Percentiles rank a stretch among this genome's conserved stretches.
These are phyloP conservation scores for Beta corolliflora DNA, from an alignment of 179 eudicot species.

Conservation along the genomic window DNA sequence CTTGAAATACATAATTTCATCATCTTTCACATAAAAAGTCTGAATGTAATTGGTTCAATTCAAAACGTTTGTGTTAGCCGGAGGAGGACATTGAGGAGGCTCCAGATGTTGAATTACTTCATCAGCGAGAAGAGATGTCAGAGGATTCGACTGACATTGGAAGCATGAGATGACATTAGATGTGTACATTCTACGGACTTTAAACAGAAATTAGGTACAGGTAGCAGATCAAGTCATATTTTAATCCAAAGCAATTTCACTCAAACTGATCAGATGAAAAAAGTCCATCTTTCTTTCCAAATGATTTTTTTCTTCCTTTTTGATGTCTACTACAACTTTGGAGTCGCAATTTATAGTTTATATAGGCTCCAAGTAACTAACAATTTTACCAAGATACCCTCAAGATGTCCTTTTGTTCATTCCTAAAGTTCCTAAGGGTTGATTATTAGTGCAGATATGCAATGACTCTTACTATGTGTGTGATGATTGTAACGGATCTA, in stretches of 20 bases:
- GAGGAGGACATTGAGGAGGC: slow-evolving; percentile 74
- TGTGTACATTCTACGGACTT: not conserved
- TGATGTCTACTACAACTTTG: not conserved
- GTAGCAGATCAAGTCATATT: not conserved
- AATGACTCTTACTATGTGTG: too few relatives aligned
- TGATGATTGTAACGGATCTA: not conserved
- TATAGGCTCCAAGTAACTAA: too few relatives aligned
- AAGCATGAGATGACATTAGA: slow-evolving; percentile 14
- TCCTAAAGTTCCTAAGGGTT: too few relatives aligned
- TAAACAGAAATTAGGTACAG: not conserved
- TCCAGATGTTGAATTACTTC: slow-evolving; percentile 51
- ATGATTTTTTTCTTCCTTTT: not conserved
- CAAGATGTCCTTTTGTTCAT: too few relatives aligned
- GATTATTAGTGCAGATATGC: too few relatives aligned
- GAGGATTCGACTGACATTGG: not conserved
- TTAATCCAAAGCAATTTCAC: not conserved
- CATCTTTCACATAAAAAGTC: not conserved
- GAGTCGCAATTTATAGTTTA: too few relatives aligned
- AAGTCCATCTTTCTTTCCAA: not conserved
- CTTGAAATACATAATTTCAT: not conserved
- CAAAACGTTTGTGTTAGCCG: slow-evolving; percentile 44
- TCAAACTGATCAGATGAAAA: not conserved
- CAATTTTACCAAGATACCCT: too few relatives aligned
- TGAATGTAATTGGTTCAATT: not conserved
- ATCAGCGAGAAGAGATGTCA: slow-evolving; percentile 27